phyloP scores from a whole-genome alignment of 306 rosid species.

The Acmispon strigosus region DNA sequence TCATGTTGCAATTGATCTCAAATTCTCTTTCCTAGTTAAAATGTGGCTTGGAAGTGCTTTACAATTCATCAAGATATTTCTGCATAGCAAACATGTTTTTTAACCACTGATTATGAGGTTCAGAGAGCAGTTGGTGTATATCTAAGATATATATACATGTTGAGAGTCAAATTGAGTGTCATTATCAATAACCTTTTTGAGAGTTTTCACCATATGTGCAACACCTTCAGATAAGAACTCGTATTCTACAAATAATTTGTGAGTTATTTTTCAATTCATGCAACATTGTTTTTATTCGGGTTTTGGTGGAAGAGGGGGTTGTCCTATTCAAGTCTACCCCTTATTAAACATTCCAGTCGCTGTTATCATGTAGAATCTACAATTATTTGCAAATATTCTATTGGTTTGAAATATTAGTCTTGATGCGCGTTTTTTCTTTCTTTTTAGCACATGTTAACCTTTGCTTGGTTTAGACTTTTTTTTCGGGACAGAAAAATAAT shows the following conservation, averaged over 20 bases:
- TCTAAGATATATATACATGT: not conserved
- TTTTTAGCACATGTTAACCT: not conserved
- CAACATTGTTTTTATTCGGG: not conserved
- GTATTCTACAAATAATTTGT: not conserved
- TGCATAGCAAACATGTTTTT: too few species aligned
- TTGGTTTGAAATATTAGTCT: not conserved
- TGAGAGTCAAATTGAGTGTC: not conserved
- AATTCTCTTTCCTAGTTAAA: too few species aligned
- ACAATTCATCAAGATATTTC: too few species aligned
- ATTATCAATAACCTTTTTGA: not conserved
- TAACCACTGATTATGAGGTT: not conserved
- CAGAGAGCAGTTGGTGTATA: not conserved
- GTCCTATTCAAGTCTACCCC: not conserved
- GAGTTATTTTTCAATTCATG: not conserved
- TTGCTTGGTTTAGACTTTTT: not conserved
- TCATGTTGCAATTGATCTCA: not conserved
- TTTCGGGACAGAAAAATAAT: not conserved
- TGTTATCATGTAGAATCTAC: not conserved
- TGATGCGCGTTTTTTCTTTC: not conserved
- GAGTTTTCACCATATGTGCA: not conserved
- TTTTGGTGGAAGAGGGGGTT: not conserved
- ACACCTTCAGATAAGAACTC: not conserved
- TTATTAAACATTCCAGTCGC: not conserved
- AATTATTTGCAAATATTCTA: not conserved
- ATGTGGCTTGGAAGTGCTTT: too few species aligned